phyloP scores from a whole-genome alignment of 805 yeast species.

The Starmerella stellata region DNA sequence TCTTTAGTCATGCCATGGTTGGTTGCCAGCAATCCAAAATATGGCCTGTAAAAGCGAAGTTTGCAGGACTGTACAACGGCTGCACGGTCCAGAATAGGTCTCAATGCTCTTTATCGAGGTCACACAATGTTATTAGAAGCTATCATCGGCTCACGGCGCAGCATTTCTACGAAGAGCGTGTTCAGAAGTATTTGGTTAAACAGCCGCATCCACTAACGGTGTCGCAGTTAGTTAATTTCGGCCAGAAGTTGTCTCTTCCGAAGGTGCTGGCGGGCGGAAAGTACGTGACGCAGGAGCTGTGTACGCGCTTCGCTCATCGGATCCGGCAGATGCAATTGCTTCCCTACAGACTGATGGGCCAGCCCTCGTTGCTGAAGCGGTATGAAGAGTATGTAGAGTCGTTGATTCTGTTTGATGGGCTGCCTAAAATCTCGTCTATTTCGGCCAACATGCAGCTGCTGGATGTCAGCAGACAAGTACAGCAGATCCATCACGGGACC shows the following conservation, averaged over 20 bases:
- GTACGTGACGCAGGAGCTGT: constrained; percentile 71
- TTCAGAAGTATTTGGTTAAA: constrained; percentile 43
- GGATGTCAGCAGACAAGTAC: constrained; percentile 38
- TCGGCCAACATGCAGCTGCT: constrained; percentile 66
- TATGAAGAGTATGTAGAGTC: constrained; percentile 79
- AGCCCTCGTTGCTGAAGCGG: constrained; percentile 69
- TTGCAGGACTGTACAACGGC: too few relatives aligned
- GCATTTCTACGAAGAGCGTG: constrained; percentile 68
- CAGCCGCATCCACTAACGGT: constrained; percentile 78
- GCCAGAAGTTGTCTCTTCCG: constrained; percentile 54
- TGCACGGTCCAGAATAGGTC: too few relatives aligned
- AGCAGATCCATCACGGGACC: constrained; percentile 38
- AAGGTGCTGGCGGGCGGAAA: constrained; percentile 71
- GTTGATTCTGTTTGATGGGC: constrained; percentile 66
- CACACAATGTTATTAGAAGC: too few relatives aligned
- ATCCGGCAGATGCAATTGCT: constrained; percentile 60
- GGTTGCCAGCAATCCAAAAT: too few relatives aligned
- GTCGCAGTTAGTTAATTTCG: constrained; percentile 80
- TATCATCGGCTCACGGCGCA: constrained; percentile 31
- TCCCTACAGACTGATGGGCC: constrained; percentile 70
- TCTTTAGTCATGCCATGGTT: too few relatives aligned
- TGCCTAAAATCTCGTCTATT: constrained; percentile 45
- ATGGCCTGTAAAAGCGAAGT: too few relatives aligned
- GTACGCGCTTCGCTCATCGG: constrained; percentile 66
- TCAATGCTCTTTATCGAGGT: too few relatives aligned